A percentile compares a stretch with the other conserved stretches of the same genome.
Evolutionary conservation across 2,329 filamentous ascomycete species (phyloP).

Genomic region (Cercospora sesami): DNA sequence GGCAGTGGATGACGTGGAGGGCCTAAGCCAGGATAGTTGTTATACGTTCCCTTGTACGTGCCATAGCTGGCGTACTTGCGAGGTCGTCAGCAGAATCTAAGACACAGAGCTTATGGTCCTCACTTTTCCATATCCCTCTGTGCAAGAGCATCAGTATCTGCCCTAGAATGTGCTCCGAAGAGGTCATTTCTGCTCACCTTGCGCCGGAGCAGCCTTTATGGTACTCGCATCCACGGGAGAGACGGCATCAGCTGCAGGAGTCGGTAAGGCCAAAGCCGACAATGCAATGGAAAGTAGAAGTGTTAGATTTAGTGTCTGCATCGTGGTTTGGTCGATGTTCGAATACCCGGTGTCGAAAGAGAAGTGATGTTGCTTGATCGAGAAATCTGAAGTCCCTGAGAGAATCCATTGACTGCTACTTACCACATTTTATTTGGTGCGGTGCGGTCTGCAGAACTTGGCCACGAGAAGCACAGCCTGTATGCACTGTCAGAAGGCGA

Average conservation of each 20-base stretch:
- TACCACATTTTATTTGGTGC: not conserved
- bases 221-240: not conserved
- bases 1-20: not conserved
- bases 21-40: constrained; percentile 1
- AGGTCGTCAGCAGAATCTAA: not conserved
- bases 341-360: not conserved
- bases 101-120: not conserved
- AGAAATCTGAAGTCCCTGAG: not conserved
- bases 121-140: not conserved
- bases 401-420: not conserved
- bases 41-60: not conserved
- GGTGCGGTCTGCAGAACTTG: not conserved
- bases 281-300: not conserved
- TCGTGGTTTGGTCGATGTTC: not conserved
- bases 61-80: constrained; percentile 3
- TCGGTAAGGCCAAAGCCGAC: not conserved
- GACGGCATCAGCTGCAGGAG: not conserved
- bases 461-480: not conserved
- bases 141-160: not conserved
- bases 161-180: not conserved
- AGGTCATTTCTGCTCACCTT: not conserved
- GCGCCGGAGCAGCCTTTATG: not conserved
- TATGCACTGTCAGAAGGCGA: not conserved
- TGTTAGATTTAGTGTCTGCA: not conserved
- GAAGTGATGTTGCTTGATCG: not conserved